Evolutionary conservation across 306 rosid species (phyloP), one percentile per base, ranked within the genome.

Genomic region (Cucurbita pepo): DNA sequence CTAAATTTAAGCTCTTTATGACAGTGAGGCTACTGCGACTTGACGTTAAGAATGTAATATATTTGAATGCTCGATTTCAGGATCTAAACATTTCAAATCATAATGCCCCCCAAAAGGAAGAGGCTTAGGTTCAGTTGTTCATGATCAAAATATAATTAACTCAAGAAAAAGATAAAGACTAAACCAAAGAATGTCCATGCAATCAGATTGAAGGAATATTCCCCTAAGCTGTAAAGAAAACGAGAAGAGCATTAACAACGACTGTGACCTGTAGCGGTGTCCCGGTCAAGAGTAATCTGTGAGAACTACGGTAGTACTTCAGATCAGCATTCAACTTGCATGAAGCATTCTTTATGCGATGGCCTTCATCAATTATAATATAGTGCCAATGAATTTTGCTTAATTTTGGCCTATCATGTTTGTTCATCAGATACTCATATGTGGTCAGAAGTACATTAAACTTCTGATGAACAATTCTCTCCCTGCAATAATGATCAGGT

Each of bases 261-360:
- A 75, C 77, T 65, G 78, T 48, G 45, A 91, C 99, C 97, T 95
- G 99, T 79, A 95, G 84, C 4, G 99, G 99, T 60, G 97, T 95
- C 82, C 99, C 99, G 78, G 99, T 95, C 72, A 95, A 82, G 87
- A 95, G 84, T 88, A 95, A 91, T 80, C 99, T 81, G 82, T 95
- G 99, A 79, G 95, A 88, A 79, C 99, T 95, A 85, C 86, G 95
- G 76, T 95, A 95, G 86, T 88, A 87, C 82, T 84, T 95, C 86
- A 95, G 82, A 1, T 95, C 99, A 38, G 96, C 92, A 80, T 95
- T 95, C 83, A 95, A 83, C 88, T 95, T 95, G 96, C 99, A 95
- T 74, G 99, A 95, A 74, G 99, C 99, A 86, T 95, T 95, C 88
- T 95, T 95, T 82, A 95, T 95, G 65, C 99, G 99, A 73, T 95